Base-by-base conservation (phyloP, 2,329 filamentous ascomycete species). In the Biscogniauxia sp. region DNA sequence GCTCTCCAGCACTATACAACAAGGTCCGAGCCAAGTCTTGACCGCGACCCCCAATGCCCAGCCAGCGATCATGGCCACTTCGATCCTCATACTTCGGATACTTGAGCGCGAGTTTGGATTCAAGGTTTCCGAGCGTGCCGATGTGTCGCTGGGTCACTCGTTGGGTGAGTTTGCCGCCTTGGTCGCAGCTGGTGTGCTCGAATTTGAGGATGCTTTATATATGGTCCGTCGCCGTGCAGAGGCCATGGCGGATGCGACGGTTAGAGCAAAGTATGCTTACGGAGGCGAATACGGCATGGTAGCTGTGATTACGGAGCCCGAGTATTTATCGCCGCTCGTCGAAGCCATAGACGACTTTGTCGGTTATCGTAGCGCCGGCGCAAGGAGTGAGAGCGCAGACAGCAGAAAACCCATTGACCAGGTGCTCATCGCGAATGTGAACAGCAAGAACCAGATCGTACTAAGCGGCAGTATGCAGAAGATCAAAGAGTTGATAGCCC, bases 361-460 rank as follows among this genome's bases (percentile, higher is more conserved):
- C 17, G 89, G 88, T 17, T 85, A 90, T 66, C 83, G 83, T 54
- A 82, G 82, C 62, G 80, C 84, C n/a, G 88, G 87, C 26, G 80
- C 84, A 61, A 89, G 89, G 71, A 83, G 84, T 57, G 89, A 93
- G 73, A 88, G 85, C 67, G 84, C 83, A 62, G 81, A 87, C 65
- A 84, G 90, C 66, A 77, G 88, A 28, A 89, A 91, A 19, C 86
- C 92, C 3, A 92, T 96, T 58, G 86, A 95, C 72, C 91, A 96
- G 75, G 93, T 97, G 55, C 81, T 90, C 67, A 93, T 98, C 68
- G 94, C 93, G 61, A 97, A 98, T 76, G 88, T 96, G 77, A 98
- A 98, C 78, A 92, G 89, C 74, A 95, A 93, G 79, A 97, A 97
- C 73, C 94, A 98, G 78, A 96, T 98, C 69, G 94, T 97, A 56